phyloP scores from a whole-genome alignment of 2,329 filamentous ascomycete species.

The Epichloe aotearoae region DNA sequence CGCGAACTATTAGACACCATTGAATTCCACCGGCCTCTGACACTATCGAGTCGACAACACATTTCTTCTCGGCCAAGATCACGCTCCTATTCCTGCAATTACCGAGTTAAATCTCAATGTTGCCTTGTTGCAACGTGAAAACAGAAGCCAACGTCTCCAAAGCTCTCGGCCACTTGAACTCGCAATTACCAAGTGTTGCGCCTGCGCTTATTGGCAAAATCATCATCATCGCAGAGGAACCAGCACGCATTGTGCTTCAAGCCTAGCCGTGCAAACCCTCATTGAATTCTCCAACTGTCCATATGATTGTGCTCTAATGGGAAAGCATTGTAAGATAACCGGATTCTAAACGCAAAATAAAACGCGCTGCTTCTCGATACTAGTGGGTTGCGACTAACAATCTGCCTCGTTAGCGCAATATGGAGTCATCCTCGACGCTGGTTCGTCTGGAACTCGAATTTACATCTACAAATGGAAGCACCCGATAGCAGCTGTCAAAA shows the following conservation, averaged over 20 bases:
- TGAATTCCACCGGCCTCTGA: too few relatives aligned
- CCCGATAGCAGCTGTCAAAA: conserved; percentile 48
- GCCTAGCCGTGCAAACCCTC: neutral
- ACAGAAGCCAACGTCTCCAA: too few relatives aligned
- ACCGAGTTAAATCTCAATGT: too few relatives aligned
- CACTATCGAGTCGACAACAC: neutral
- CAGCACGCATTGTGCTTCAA: neutral
- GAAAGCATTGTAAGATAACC: conserved; percentile 16
- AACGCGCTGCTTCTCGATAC: neutral
- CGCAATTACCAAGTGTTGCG: neutral
- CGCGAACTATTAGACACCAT: too few relatives aligned
- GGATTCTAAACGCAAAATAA: neutral
- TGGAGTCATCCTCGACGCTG: conserved; percentile 93
- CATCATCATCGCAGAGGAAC: neutral
- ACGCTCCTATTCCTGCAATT: neutral
- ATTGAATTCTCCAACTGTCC: neutral
- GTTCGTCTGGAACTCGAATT: conserved; percentile 89
- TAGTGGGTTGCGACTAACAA: neutral
- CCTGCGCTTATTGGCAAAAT: neutral
- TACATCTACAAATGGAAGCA: conserved; percentile 94
- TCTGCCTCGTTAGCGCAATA: conserved; percentile 43
- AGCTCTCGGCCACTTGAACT: neutral
- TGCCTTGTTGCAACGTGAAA: too few relatives aligned
- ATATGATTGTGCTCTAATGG: conserved; percentile 11
- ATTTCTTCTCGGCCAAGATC: neutral